A percentile compares a stretch with the other conserved stretches of the same genome.
phyloP scores from a whole-genome alignment of 306 rosid species.

The Sophora flavescens region DNA sequence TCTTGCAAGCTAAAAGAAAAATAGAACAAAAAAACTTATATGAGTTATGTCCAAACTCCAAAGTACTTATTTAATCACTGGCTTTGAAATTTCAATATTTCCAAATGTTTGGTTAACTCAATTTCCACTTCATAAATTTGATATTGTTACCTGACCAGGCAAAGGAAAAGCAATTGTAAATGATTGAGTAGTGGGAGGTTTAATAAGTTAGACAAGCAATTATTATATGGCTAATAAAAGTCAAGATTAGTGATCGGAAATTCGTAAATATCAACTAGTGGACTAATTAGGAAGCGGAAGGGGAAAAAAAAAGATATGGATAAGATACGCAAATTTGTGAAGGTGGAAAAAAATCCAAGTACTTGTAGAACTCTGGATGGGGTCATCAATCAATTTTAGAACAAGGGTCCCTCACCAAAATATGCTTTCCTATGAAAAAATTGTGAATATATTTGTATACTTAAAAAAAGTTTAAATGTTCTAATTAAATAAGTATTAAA shows the following conservation, averaged over 20 bases:
- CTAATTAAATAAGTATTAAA: too few species aligned
- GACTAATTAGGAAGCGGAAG: background rate
- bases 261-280: constrained; percentile 19
- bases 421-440: background rate
- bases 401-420: constrained; percentile 27
- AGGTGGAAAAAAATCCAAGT: constrained; percentile 7
- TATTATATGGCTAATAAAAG: constrained; percentile 5
- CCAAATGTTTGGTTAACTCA: constrained; percentile 3
- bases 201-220: constrained; percentile 34
- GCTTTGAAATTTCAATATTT: constrained; percentile 18
- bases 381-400: constrained; percentile 1
- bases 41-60: constrained; percentile 12
- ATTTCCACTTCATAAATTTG: background rate
- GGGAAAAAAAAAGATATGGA: constrained; percentile 39
- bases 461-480: background rate
- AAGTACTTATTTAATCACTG: constrained; percentile 2
- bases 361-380: background rate
- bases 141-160: background rate
- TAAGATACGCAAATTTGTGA: constrained; percentile 37
- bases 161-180: constrained; percentile 26
- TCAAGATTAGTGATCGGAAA: constrained; percentile 38
- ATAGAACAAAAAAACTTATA: background rate
- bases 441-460: background rate
- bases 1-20: background rate
- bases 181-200: constrained; percentile 30